Evolutionary conservation across 2,329 filamentous ascomycete species (phyloP), one percentile per base, ranked within the genome.

Genomic region (Ustulina deusta): DNA sequence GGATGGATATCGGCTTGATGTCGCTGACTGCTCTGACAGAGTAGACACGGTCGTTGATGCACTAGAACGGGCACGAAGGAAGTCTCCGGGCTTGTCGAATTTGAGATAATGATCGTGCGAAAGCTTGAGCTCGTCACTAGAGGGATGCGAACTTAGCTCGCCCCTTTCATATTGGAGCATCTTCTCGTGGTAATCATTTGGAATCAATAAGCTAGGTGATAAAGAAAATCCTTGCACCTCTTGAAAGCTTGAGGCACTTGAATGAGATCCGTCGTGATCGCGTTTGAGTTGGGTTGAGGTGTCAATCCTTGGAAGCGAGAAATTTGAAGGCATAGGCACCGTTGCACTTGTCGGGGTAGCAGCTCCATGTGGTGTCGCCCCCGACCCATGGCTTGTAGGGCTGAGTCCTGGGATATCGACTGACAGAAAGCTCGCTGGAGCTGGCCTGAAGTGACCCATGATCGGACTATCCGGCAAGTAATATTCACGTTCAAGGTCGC

Each of bases 201-300:
- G 88, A 61, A 90, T 88, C 57, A 90, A 81, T n/a, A 90, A 81
- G 3, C 86, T 86, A 0, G 89, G 88, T 7, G 88, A 90, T 38
- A 90, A 77, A 48, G 81, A 83, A 74, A 89, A 89, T 15, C 85
- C 86, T 63, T 89, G 85, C 0, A 84, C 84, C 75, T 90, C 88
- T 72, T 84, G 85, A 75, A 87, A 89, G 74, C 83, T 88, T 1
- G 83, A 85, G 0, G 83, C 81, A 15, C 82, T 81, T 2, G 87
- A 87, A 29, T 79, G 78, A 36, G 77, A 81, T 57, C 81, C 81
- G 44, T 77, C 75, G 63, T 83, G 80, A 22, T 69, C 73, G 22
- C 74, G 68, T 77, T 75, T 61, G 71, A 75, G 56, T 69, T 77
- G 66, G 69, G 77, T 68, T 10, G 76, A 77, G 44, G 75, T 75